phyloP scores from a whole-genome alignment of 805 yeast species.

The Wickerhamomyces xylosicus region DNA sequence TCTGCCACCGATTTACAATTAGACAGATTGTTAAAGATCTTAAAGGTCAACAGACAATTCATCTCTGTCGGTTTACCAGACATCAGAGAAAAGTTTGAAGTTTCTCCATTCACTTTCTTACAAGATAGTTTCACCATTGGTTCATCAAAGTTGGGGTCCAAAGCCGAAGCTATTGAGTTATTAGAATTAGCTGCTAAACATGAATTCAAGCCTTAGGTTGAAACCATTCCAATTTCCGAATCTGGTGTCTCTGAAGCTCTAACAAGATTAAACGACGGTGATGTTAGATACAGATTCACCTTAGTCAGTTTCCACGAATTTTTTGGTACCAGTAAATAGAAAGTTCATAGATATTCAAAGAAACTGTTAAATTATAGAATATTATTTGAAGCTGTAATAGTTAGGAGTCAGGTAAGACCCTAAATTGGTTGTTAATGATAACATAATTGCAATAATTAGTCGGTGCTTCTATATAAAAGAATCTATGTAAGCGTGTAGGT shows the following conservation, averaged over 20 bases:
- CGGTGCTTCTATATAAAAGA: too few relatives aligned
- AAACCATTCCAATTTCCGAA: constrained; percentile 42
- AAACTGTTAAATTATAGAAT: too few relatives aligned
- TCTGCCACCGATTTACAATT: constrained; percentile 36
- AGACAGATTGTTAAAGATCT: constrained; percentile 32
- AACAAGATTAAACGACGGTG: constrained; percentile 41
- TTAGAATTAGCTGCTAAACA: constrained; percentile 53
- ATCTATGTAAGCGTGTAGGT: too few relatives aligned
- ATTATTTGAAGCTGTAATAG: too few relatives aligned
- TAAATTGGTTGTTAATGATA: too few relatives aligned
- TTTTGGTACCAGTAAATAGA: constrained; percentile 21
- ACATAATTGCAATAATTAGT: too few relatives aligned
- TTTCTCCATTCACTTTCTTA: constrained; percentile 43
- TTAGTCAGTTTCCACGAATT: constrained; percentile 40
- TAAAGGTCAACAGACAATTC: constrained; percentile 50
- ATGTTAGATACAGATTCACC: constrained; percentile 56
- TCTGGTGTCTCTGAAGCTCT: constrained; percentile 45
- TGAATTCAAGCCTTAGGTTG: constrained; percentile 52
- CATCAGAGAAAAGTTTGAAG: constrained; percentile 26
- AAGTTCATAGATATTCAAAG: too few relatives aligned
- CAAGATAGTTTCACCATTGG: constrained; percentile 40
- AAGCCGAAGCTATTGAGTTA: constrained; percentile 56
- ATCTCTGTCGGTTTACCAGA: constrained; percentile 63
- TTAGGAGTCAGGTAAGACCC: too few relatives aligned
- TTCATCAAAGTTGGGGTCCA: constrained; percentile 51